phyloP scores from a whole-genome alignment of 371 early-diverging fungal species.

The Phascolomyces articulosus region DNA sequence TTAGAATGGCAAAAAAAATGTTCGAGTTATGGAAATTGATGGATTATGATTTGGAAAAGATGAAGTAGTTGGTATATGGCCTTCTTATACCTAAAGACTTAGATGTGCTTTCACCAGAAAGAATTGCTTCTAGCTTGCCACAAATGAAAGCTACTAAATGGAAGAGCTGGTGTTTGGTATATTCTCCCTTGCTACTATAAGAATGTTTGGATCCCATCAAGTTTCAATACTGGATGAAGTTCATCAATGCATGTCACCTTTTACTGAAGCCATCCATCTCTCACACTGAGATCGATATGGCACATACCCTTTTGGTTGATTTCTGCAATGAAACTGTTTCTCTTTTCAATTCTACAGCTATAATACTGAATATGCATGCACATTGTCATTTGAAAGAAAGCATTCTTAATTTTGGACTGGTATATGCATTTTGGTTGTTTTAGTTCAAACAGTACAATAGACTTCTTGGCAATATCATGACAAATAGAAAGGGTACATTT shows the following conservation, averaged over 20 bases:
- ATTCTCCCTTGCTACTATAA: slow-evolving; percentile 1
- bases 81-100: neutral
- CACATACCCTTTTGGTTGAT: neutral
- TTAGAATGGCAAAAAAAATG: slow-evolving; percentile 8
- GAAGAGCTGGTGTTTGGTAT: slow-evolving; percentile 5
- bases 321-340: neutral
- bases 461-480: neutral
- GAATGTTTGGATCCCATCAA: neutral
- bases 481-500: slow-evolving; percentile 1
- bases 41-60: neutral
- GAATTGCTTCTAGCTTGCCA: neutral
- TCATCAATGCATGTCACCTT: slow-evolving; percentile 9
- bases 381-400: neutral
- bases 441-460: slow-evolving; percentile 11
- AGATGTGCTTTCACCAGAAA: neutral
- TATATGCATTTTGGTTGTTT: slow-evolving; percentile 11
- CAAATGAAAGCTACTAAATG: slow-evolving; percentile 9
- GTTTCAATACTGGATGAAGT: slow-evolving; percentile 8
- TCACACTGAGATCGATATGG: neutral
- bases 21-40: neutral
- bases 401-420: neutral
- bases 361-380: neutral
- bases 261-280: slow-evolving; percentile 1
- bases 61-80: neutral
- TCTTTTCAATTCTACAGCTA: neutral